A percentile compares a stretch with the other conserved stretches of the same genome.
phyloP scores from a whole-genome alignment of 2,329 filamentous ascomycete species.

The Fusarium lyarnte region DNA sequence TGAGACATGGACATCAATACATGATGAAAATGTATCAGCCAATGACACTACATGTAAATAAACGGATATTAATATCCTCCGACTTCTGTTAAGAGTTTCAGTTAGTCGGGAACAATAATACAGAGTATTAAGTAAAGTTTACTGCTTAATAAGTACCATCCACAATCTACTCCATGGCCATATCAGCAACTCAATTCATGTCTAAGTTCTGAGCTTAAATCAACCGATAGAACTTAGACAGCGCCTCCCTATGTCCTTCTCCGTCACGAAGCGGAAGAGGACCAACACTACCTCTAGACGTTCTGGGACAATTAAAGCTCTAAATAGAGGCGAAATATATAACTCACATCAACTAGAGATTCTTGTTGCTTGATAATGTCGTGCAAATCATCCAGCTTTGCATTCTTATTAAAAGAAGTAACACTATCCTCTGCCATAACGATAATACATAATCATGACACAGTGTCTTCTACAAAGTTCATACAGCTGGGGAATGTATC shows the following conservation, averaged over 20 bases:
- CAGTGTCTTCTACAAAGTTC: no score
- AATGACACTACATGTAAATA: not conserved
- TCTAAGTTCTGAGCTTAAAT: no score
- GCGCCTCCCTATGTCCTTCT: not conserved
- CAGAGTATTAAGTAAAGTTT: not conserved
- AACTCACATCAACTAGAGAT: not conserved
- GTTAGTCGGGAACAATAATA: not conserved
- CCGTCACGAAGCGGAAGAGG: not conserved
- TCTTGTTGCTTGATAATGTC: not conserved
- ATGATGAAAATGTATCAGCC: no score
- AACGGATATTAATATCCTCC: not conserved
- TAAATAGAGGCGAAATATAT: not conserved
- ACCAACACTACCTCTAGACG: not conserved
- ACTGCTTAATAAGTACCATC: not conserved
- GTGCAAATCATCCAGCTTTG: not conserved
- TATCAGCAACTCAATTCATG: not conserved
- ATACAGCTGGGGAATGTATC: no score
- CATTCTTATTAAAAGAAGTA: not conserved
- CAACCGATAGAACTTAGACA: not conserved
- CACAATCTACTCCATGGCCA: not conserved
- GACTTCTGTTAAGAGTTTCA: not conserved
- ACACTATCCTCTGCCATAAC: not conserved
- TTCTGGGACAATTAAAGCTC: not conserved
- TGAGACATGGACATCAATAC: not conserved
- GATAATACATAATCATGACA: not conserved